Percentiles rank a stretch among this genome's conserved stretches.
Evolutionary conservation across 73 alveolate species (phyloP).

Genomic region (Tetrahymena thermophila): DNA sequence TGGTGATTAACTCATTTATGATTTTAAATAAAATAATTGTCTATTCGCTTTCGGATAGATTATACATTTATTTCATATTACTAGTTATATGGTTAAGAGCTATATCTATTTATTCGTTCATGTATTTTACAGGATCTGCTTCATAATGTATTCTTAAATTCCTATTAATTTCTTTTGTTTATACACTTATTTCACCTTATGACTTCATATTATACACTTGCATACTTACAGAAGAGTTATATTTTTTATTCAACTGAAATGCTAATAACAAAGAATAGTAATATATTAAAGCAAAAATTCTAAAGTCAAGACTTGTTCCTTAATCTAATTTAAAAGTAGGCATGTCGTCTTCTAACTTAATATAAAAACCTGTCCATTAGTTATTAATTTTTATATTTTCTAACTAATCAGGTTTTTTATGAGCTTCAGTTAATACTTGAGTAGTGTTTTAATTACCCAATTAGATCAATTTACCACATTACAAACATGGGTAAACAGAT

Average conservation of each 20-base stretch:
- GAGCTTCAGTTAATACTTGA: not conserved
- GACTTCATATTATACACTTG: not conserved
- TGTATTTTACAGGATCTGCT: not conserved
- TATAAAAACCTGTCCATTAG: not conserved
- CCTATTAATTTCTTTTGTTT: not conserved
- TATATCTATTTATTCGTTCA: not conserved
- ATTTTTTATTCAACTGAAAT: not conserved
- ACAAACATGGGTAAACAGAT: not conserved
- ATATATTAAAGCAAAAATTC: not conserved
- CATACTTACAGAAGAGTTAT: not conserved
- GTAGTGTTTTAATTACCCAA: not conserved
- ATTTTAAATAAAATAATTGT: not conserved
- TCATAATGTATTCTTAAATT: not conserved
- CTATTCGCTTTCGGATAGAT: not conserved
- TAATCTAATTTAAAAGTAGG: not conserved
- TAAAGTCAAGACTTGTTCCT: not conserved
- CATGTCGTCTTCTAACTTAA: not conserved
- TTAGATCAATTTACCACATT: not conserved
- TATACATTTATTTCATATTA: not conserved
- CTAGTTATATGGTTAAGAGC: not conserved
- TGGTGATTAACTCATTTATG: not conserved
- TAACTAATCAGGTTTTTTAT: not conserved
- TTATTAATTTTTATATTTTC: not conserved
- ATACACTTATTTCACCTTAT: not conserved
- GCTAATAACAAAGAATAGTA: not conserved